Percentiles rank a stretch among this genome's conserved stretches.
These are phyloP conservation scores for Neurospora hispaniola DNA, from an alignment of 495 filamentous ascomycete species.

Conservation along the genomic window DNA sequence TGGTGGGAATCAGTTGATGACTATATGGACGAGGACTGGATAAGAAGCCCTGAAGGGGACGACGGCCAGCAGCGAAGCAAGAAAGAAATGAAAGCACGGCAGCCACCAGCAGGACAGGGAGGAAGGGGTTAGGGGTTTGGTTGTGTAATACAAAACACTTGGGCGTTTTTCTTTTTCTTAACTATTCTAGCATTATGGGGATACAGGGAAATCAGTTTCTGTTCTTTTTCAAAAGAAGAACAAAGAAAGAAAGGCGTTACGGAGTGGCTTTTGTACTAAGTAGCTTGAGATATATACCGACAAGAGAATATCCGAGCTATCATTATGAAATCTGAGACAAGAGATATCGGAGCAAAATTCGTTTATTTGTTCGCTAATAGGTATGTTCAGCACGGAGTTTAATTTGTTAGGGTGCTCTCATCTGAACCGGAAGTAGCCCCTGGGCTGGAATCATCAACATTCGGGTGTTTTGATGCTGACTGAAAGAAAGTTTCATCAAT, in stretches of 20 bases:
- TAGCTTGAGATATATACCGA: background rate
- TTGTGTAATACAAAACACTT: background rate
- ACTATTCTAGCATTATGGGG: background rate
- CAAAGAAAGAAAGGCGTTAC: background rate
- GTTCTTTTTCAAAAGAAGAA: background rate
- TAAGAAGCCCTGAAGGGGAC: background rate
- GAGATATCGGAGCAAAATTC: background rate
- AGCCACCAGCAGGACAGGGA: background rate
- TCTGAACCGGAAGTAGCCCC: background rate
- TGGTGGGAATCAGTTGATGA: background rate
- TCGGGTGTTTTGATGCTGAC: background rate
- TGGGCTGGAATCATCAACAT: background rate
- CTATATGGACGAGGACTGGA: background rate
- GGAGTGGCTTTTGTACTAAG: background rate
- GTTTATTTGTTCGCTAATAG: background rate
- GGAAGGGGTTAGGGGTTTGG: background rate
- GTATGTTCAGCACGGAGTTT: background rate
- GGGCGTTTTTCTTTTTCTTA: background rate
- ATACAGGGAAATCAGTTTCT: background rate
- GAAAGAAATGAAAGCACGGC: background rate
- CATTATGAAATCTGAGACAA: background rate
- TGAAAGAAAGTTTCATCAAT: background rate
- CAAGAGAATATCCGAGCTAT: background rate
- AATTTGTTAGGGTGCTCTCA: background rate
- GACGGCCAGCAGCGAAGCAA: background rate